Evolutionary conservation across 176 grass and related monocot species (phyloP).

Genomic region (Aegilops bicornis): DNA sequence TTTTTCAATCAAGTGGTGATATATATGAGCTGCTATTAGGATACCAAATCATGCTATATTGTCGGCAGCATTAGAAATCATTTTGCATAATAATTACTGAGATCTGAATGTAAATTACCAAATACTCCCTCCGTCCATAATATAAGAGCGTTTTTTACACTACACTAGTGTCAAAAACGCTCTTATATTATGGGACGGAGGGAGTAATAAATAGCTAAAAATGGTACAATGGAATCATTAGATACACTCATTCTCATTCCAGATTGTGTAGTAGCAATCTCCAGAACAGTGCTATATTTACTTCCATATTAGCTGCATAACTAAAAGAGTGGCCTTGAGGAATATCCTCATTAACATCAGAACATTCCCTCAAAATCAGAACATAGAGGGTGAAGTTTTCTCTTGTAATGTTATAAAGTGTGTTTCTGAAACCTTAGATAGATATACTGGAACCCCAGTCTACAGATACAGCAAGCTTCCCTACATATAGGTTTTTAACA

Average conservation of each 20-base stretch:
- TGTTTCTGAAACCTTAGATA: not conserved
- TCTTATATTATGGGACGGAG: too few species aligned
- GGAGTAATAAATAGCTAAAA: not conserved
- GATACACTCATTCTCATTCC: not conserved
- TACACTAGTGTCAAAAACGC: too few species aligned
- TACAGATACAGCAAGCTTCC: not conserved
- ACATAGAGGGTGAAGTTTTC: not conserved
- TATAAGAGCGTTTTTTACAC: too few species aligned
- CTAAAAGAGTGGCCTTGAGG: not conserved
- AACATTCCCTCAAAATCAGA: not conserved
- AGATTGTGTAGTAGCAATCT: not conserved
- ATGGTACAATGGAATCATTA: not conserved
- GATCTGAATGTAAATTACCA: not conserved
- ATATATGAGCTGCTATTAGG: not conserved
- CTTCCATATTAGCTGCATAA: not conserved
- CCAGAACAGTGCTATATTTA: not conserved
- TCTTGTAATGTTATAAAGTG: not conserved
- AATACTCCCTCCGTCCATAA: too few species aligned
- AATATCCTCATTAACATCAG: not conserved
- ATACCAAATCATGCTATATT: not conserved
- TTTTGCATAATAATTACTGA: not conserved
- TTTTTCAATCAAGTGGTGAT: not conserved
- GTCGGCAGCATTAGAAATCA: not conserved
- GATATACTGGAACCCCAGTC: not conserved
- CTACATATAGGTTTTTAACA: not conserved